Conservation (phyloP, 2,329 filamentous ascomycete species). For the Penicillium hordei region DNA sequence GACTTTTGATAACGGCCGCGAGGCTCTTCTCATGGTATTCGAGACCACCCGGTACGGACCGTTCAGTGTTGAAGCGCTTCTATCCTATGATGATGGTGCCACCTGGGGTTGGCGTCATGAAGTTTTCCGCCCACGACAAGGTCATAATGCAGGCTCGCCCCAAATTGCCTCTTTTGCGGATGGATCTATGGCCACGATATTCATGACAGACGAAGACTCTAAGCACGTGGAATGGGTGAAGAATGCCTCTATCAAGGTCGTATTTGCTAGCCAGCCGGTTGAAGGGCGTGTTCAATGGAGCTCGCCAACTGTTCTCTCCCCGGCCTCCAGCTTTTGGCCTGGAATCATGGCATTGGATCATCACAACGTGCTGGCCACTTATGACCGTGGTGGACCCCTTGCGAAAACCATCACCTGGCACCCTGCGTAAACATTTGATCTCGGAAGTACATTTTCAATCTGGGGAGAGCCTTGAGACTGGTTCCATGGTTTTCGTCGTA, state of each 20-base stretch:
- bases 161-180: slow-evolving; percentile 46
- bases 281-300: slow-evolving; percentile 40
- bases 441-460: neutral
- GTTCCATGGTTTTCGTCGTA: neutral
- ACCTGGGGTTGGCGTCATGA: slow-evolving; percentile 45
- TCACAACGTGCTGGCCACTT: slow-evolving; percentile 29
- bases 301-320: slow-evolving; percentile 31
- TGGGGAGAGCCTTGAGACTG: neutral
- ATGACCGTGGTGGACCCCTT: slow-evolving; percentile 32
- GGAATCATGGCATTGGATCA: slow-evolving; percentile 37
- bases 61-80: slow-evolving; percentile 48
- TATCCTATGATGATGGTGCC: slow-evolving; percentile 48
- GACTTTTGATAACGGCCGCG: slow-evolving; percentile 33
- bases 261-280: slow-evolving; percentile 38
- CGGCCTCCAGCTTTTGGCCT: slow-evolving; percentile 41
- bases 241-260: slow-evolving; percentile 44
- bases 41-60: slow-evolving; percentile 46
- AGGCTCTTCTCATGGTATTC: slow-evolving; percentile 48
- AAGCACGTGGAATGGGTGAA: slow-evolving; percentile 40
- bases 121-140: slow-evolving; percentile 42
- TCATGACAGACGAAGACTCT: slow-evolving; percentile 51
- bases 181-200: slow-evolving; percentile 45
- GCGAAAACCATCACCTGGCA: slow-evolving; percentile 29
- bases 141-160: slow-evolving; percentile 48
- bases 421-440: slow-evolving; percentile 5